Conservation (phyloP, 176 grass and related monocot species). For the Ananas comosus region DNA sequence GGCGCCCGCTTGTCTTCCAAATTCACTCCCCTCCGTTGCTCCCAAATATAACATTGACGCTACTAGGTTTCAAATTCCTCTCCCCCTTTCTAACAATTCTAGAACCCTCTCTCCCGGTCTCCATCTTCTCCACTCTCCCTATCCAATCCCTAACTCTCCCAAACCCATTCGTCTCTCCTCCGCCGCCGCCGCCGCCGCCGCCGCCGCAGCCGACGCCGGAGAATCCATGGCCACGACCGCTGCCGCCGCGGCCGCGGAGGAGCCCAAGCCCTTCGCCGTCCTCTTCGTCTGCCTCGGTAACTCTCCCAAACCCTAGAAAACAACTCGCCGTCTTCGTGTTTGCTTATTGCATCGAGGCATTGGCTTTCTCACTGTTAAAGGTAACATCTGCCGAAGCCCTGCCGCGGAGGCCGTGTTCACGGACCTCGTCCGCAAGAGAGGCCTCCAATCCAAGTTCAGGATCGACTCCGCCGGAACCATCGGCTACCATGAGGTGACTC, state of each 20-base stretch:
- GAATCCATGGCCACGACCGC: slow-evolving; percentile 29
- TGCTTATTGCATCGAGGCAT: slow-evolving; percentile 1
- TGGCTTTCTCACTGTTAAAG: slow-evolving; percentile 27
- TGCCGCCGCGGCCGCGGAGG: slow-evolving; percentile 1
- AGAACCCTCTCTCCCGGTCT: not conserved
- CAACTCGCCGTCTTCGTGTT: not conserved
- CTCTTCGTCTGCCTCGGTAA: slow-evolving; percentile 96
- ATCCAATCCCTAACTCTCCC: not conserved
- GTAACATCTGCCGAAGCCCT: slow-evolving; percentile 94
- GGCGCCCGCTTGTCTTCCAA: too few relatives aligned
- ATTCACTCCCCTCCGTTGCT: too few relatives aligned
- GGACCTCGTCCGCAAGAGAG: slow-evolving; percentile 56
- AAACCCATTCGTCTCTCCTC: too few relatives aligned
- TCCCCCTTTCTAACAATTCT: not conserved
- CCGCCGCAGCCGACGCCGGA: slow-evolving; percentile 26
- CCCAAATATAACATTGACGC: not conserved
- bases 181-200: slow-evolving; percentile 13
- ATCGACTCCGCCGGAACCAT: slow-evolving; percentile 94
- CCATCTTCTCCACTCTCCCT: slow-evolving; percentile 3
- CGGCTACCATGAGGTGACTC: slow-evolving; percentile 75
- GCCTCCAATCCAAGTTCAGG: slow-evolving; percentile 49
- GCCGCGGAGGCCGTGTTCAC: slow-evolving; percentile 83
- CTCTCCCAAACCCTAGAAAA: not conserved
- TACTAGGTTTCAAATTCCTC: slow-evolving; percentile 12
- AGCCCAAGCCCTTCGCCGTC: slow-evolving; percentile 56